Evolutionary conservation across 2,329 filamentous ascomycete species (phyloP), one percentile per base, ranked within the genome.

Genomic region (Lachnellula arida): DNA sequence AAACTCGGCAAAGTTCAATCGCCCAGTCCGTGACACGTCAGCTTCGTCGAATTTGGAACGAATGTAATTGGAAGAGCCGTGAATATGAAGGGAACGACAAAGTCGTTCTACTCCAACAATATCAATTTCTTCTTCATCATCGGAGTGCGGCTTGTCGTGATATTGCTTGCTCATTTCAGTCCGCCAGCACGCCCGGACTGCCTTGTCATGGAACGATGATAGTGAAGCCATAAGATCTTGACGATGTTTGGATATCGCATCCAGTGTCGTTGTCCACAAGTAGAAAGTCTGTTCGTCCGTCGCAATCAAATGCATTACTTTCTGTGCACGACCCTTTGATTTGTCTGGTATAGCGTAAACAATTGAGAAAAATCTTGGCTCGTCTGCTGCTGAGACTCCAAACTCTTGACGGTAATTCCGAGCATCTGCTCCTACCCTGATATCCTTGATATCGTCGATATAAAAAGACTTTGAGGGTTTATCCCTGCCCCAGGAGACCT

Each of bases 381-480:
- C 87, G 40, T 85, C 81, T 5, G 82, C 76, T 51, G 86, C 81
- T 0, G 86, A 75, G 22, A 94, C 76, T 40, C 85, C 83, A 68
- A 88, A 89, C 71, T 97, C 92, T 65, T 93, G 85, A 43, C 90
- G 87, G 70, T 96, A 96, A 69, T 96, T 93, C 55, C 89, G 85
- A 17, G 93, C 90, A 69, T 97, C 90, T 12, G 82, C 81, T 17
- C 90, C 91, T 35, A 86, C 84, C 60, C 92, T 86, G 48, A 97
- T 91, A 68, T 96, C 91, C 67, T 89, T 88, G 66, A 99, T 93
- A 70, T 97, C 91, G 67, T 99, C 94, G 60, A 99, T 89, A 71
- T 96, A 95, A 61, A 99, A 88, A 52, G 84, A 85, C 71, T 97
- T 97, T 23, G 85, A 82, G 1, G 88, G 86, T 37, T 89, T 85